Conservation (phyloP, 1,284 basidiomycete species). For the Ganoderma leucocontextum region DNA sequence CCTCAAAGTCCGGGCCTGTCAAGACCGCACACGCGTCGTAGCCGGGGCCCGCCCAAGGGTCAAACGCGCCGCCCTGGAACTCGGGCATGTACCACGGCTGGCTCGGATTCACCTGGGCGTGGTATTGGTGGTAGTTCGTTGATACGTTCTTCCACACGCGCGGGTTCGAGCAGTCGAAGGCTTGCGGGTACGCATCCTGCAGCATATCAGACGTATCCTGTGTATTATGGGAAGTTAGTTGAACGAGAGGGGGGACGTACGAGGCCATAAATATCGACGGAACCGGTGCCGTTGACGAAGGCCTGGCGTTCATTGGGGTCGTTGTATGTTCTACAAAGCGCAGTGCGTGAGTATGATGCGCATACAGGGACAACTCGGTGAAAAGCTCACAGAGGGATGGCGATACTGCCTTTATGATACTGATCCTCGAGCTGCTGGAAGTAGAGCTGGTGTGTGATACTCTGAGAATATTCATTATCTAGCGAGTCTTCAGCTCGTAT, state of each 20-base stretch:
- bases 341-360: background rate
- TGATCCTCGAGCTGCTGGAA: constrained; percentile 68
- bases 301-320: constrained; percentile 65
- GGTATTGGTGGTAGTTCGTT: constrained; percentile 66
- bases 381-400: constrained; percentile 61
- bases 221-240: no score
- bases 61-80: constrained; percentile 65
- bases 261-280: constrained; percentile 61
- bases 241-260: constrained; percentile 40
- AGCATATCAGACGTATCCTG: no score
- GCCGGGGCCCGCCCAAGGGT: constrained; percentile 79
- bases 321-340: constrained; percentile 61
- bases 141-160: constrained; percentile 63
- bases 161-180: constrained; percentile 78
- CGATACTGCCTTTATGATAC: constrained; percentile 65
- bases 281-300: constrained; percentile 74
- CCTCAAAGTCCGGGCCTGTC: constrained; percentile 75
- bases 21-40: constrained; percentile 60
- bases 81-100: constrained; percentile 74
- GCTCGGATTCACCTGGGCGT: constrained; percentile 61
- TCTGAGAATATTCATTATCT: constrained; percentile 83
- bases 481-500: constrained; percentile 3
- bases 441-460: constrained; percentile 49
- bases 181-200: constrained; percentile 75
- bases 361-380: no score